Conservation (phyloP, 1,139 yeast species). For the Debaryomyces sp. region DNA sequence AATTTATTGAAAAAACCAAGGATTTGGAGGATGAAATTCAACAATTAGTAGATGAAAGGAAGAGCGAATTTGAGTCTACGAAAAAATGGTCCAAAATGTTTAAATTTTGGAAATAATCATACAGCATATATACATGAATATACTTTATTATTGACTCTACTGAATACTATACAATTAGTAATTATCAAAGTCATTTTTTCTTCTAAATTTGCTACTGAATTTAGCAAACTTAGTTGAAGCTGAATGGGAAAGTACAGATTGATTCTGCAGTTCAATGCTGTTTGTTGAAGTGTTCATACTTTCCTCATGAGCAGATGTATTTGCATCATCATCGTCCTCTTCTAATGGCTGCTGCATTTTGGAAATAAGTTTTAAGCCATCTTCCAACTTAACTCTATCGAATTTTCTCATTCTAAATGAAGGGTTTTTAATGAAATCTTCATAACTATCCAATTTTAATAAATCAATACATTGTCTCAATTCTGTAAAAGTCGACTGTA, state of each 20-base stretch:
- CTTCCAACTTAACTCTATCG: conserved; percentile 45
- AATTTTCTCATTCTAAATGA: conserved; percentile 44
- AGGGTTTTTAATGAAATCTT: conserved; percentile 43
- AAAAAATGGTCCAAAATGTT: conserved; percentile 24
- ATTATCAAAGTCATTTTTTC: conserved; percentile 14
- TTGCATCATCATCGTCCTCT: conserved; percentile 12
- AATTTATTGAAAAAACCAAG: conserved; percentile 25
- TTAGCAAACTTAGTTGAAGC: conserved; percentile 47
- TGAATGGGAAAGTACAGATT: conserved; percentile 28
- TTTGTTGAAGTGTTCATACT: conserved; percentile 22
- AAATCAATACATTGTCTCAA: conserved; percentile 49
- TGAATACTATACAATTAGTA: neutral
- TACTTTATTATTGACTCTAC: neutral
- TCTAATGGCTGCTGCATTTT: conserved; percentile 32
- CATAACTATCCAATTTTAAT: conserved; percentile 41
- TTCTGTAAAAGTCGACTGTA: conserved; percentile 48
- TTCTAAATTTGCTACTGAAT: conserved; percentile 39
- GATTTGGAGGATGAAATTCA: conserved; percentile 36
- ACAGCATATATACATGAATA: conserved; percentile 1
- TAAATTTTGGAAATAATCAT: conserved; percentile 22
- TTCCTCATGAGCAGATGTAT: conserved; percentile 18
- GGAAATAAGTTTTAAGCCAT: conserved; percentile 39
- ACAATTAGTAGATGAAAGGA: conserved; percentile 31
- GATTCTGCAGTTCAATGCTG: conserved; percentile 24
- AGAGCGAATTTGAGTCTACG: conserved; percentile 19